Percentiles rank a stretch among this genome's conserved stretches.
Evolutionary conservation across 2,329 filamentous ascomycete genomes (phyloP).

Genomic region (Trichoderma sp.): DNA sequence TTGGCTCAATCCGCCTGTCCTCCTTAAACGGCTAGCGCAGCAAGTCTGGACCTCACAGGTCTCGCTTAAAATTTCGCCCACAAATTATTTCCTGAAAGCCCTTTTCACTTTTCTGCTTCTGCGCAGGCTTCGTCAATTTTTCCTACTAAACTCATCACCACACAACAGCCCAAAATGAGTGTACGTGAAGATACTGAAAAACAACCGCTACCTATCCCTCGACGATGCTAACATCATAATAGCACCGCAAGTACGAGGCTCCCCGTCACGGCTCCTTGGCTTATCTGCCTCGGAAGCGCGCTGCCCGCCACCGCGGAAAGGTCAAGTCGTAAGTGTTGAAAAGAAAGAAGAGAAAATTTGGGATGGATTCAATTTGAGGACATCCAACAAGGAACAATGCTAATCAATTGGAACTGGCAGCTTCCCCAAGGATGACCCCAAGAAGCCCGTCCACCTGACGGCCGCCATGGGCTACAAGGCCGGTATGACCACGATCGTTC

Average conservation of each 20-base stretch:
- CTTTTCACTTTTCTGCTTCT: slow-evolving; percentile 30
- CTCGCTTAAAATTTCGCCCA: slow-evolving; percentile 42
- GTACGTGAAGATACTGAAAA: slow-evolving; percentile 30
- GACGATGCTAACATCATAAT: slow-evolving; percentile 24
- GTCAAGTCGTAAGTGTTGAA: slow-evolving; percentile 79
- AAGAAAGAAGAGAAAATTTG: neutral
- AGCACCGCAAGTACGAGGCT: slow-evolving; percentile 68
- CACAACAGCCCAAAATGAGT: slow-evolving; percentile 41
- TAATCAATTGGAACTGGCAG: slow-evolving; percentile 46
- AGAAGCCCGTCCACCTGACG: slow-evolving; percentile 99
- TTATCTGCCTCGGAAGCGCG: slow-evolving; percentile 86
- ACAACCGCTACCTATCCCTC: neutral
- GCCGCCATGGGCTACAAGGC: slow-evolving; percentile 99
- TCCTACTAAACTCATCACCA: slow-evolving; percentile 38
- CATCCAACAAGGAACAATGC: slow-evolving; percentile 21
- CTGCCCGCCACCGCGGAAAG: slow-evolving; percentile 91
- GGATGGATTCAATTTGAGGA: neutral
- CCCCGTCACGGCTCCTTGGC: slow-evolving; percentile 93
- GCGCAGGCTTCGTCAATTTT: slow-evolving; percentile 35
- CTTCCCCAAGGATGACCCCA: slow-evolving; percentile 99
- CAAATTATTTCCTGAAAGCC: slow-evolving; percentile 31
- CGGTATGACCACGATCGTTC: slow-evolving; percentile 99
- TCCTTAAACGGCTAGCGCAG: slow-evolving; percentile 21
- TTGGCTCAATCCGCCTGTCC: neutral
- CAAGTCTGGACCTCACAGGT: slow-evolving; percentile 25